Evolutionary conservation across 805 yeast species (phyloP), one percentile per base, ranked within the genome.

Genomic region (Starmerella apis): DNA sequence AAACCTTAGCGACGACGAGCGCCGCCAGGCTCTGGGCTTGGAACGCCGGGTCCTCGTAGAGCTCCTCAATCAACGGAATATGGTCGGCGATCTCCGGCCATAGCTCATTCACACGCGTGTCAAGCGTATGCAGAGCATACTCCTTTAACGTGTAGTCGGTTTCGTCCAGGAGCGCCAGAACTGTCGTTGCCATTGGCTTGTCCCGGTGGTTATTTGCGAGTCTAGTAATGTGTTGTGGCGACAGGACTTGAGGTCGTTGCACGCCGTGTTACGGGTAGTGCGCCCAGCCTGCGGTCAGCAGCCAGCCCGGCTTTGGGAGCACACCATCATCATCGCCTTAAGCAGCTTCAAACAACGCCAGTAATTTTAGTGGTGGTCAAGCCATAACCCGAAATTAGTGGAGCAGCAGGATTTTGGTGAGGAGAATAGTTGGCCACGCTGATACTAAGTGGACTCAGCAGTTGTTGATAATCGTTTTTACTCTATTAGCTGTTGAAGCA

Each of bases 31-130:
- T 69, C 59, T 94, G 77, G 54, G 83, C 79, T 48, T 79, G 79
- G 67, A 90, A 92, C 22, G 74, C 66, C 52, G 76, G 74, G 65
- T 90, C 95, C 68, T 92, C 97, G 61, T 81, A 87, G 48, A 92
- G 71, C 56, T 86, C 94, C 69, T 92, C 98, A 61, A 92, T 83
- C 49, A 84, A 87, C 25, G 85, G 72, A 54, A 92, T 78, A 62
- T 77, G 80, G 68, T 92, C 92, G 51, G 98, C 94, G 51, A 92
- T 84, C 71, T 92, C 97, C 2, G 98, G 86, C 98, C 98, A 92
- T 52, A 86, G 74, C 66, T 86, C 88, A 69, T 87, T 95, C 46
- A 86, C 96, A 46, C 83, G 76, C 24, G 71, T 75, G 64, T 87
- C 84, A 57, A 92, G 77, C 18, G 94, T 80, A 50, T 81, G 71